phyloP scores from a whole-genome alignment of 345 rosid species.

The thale cress (Arabidopsis thaliana) region TAIR10.1 NC_003076.8:19397501-19398000 shows the following conservation, averaged over 20 bases:
- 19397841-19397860: slow-evolving; percentile 85
- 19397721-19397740: slow-evolving; percentile 73
- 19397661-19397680: slow-evolving; percentile 69
- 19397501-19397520: slow-evolving; percentile 16
- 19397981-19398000: slow-evolving; percentile 72
- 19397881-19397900: slow-evolving; percentile 53
- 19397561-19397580: background rate
- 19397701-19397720: slow-evolving; percentile 63
- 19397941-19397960: slow-evolving; percentile 50
- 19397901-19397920: slow-evolving; percentile 69
- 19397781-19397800: slow-evolving; percentile 17
- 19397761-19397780: slow-evolving; percentile 47
- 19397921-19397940: slow-evolving; percentile 64
- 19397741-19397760: slow-evolving; percentile 69
- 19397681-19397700: slow-evolving; percentile 71
- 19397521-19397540: slow-evolving; percentile 9
- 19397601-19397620: slow-evolving; percentile 40
- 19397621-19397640: slow-evolving; percentile 49
- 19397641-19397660: slow-evolving; percentile 58
- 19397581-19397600: slow-evolving; percentile 41
- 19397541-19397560: slow-evolving; percentile 27
- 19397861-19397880: slow-evolving; percentile 68
- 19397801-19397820: slow-evolving; percentile 73
- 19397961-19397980: slow-evolving; percentile 65
- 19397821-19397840: slow-evolving; percentile 80